phyloP scores from a whole-genome alignment of 2,329 filamentous ascomycete species.

The Pseudopyricularia javanii region DNA sequence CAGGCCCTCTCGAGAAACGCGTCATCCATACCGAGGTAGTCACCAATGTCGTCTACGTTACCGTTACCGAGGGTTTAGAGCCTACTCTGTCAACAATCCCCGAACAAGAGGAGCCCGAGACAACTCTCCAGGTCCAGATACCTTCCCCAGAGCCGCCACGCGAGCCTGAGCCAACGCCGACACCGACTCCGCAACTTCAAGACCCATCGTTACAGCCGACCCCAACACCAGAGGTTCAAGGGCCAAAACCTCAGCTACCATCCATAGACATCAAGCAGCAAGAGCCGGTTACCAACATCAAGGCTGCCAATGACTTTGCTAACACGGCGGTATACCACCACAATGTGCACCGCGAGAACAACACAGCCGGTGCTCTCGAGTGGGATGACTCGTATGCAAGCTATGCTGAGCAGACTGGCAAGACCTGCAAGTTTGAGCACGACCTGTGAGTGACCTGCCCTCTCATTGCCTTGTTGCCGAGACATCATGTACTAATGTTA shows the following conservation, averaged over 20 bases:
- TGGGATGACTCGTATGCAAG: conserved; percentile 55
- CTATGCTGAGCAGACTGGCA: conserved; percentile 52
- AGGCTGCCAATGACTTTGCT: conserved; percentile 13
- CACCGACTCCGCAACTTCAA: background rate
- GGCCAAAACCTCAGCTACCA: conserved; percentile 3
- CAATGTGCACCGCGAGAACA: conserved; percentile 77
- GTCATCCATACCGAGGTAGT: conserved; percentile 26
- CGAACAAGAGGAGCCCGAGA: background rate
- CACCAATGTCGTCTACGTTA: conserved; percentile 28
- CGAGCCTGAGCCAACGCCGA: background rate
- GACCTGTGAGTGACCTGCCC: conserved; percentile 49
- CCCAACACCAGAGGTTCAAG: background rate
- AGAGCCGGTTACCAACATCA: background rate
- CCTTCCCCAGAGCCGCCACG: background rate
- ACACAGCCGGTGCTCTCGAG: conserved; percentile 51
- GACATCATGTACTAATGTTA: background rate
- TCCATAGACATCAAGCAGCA: conserved; percentile 1
- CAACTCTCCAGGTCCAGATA: background rate
- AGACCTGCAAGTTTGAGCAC: conserved; percentile 61
- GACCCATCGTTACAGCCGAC: background rate
- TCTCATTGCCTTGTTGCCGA: background rate
- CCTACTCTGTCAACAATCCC: background rate
- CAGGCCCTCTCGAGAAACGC: conserved; percentile 29
- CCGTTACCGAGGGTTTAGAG: conserved; percentile 22
- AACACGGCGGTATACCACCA: conserved; percentile 54